Evolutionary conservation across 306 rosid species (phyloP).

Genomic region (Pyrus communis): DNA sequence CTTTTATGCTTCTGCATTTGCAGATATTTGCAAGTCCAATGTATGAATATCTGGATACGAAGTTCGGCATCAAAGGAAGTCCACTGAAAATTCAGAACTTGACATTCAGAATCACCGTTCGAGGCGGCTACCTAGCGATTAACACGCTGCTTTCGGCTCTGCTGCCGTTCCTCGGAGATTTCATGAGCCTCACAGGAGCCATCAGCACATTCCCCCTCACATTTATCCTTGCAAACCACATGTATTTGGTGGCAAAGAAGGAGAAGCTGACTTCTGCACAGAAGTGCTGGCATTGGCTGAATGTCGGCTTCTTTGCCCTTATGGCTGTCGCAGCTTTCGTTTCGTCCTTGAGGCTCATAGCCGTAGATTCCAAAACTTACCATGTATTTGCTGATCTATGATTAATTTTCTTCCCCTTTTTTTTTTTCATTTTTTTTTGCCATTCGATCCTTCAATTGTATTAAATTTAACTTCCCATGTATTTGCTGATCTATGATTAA

Average conservation of each 20-base stretch:
- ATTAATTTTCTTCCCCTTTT: background rate
- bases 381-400: constrained; percentile 72
- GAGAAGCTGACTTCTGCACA: constrained; percentile 48
- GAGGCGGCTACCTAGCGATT: constrained; percentile 77
- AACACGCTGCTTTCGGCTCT: constrained; percentile 76
- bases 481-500: constrained; percentile 63
- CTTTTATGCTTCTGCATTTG: constrained; percentile 11
- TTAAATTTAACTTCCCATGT: constrained; percentile 34
- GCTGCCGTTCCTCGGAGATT: constrained; percentile 90
- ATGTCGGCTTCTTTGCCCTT: constrained; percentile 62
- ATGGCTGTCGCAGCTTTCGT: constrained; percentile 72
- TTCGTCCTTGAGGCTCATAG: constrained; percentile 75
- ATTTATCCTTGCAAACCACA: constrained; percentile 88
- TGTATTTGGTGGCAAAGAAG: constrained; percentile 76
- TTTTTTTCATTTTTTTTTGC: too few relatives aligned
- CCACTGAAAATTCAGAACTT: constrained; percentile 49
- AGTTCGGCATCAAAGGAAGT: constrained; percentile 64
- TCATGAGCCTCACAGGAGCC: constrained; percentile 98
- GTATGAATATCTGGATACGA: constrained; percentile 84
- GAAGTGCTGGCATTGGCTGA: constrained; percentile 90
- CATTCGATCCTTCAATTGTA: background rate
- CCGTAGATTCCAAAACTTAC: constrained; percentile 71
- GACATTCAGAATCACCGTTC: constrained; percentile 52
- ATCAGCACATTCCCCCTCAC: constrained; percentile 92
- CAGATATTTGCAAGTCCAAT: constrained; percentile 97